A percentile compares a stretch with the other conserved stretches of the same genome.
phyloP scores from a whole-genome alignment of 2,329 filamentous ascomycete genomes.

The Ophiostoma angusticollis region DNA sequence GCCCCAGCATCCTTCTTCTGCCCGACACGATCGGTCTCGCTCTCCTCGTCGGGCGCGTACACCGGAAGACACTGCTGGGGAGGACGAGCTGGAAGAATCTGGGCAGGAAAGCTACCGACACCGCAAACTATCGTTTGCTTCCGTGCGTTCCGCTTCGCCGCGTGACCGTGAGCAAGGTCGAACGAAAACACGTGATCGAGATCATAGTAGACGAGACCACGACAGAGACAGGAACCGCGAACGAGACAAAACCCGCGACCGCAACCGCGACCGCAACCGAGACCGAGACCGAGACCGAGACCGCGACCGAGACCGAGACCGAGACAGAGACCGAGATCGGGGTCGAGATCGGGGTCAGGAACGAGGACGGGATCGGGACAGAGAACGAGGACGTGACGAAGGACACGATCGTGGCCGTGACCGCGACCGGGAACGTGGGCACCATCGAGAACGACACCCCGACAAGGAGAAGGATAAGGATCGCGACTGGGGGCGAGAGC shows the following conservation, averaged over 20 bases:
- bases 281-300: constrained; percentile 5
- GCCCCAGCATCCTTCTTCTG: constrained; percentile 5
- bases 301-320: not conserved
- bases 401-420: not conserved
- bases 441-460: not conserved
- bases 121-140: not conserved
- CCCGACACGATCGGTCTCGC: constrained; percentile 17
- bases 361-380: not conserved
- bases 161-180: not conserved
- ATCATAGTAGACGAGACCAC: not conserved
- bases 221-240: constrained; percentile 1
- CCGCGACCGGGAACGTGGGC: not conserved
- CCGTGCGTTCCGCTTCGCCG: not conserved
- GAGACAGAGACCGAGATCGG: not conserved
- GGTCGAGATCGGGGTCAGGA: not conserved
- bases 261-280: not conserved
- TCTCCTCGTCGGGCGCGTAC: constrained; percentile 14
- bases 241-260: not conserved
- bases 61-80: not conserved
- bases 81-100: constrained; percentile 6
- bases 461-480: not conserved
- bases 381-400: not conserved
- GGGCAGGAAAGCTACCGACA: not conserved
- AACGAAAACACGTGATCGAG: too few relatives aligned
- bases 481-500: not conserved